Evolutionary conservation across 768 basidiomycete species (phyloP), one percentile per base, ranked within the genome.

Genomic region (Lentinula aciculospora): DNA sequence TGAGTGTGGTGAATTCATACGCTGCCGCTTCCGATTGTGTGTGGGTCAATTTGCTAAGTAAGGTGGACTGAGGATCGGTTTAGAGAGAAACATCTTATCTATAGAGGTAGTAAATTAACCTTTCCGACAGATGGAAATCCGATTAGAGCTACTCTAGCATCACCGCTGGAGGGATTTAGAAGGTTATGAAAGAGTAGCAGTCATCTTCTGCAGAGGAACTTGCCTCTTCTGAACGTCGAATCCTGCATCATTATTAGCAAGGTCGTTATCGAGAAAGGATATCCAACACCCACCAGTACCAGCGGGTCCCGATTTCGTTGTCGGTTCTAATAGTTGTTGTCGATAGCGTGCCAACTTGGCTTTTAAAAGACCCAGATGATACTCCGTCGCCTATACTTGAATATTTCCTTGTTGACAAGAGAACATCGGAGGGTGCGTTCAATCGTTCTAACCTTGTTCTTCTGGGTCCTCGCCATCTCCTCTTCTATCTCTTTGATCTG

Each of bases 401-500:
- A 42, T 58, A 46, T 39, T 51, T 50, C 59, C 53, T 62, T 53
- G 51, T 54, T 10, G 53, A 61, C 57, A 61, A 10, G 45, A 40
- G 53, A 19, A 53, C 2, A 13, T 39, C 19, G n/a, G 8, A 32
- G 31, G 29, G 34, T 29, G 47, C 25, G 21, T 27, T n/a, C 53
- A 44, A 31, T 21, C 28, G 50, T 46, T 44, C 65, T 68, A 61
- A 87, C 94, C 82, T 92, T 96, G 72, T 98, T 98, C 78, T 98
- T 98, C 76, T 96, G 94, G 50, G 93, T 92, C 94, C 34, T 27
- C 15, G 37, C 54, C 50, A 58, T 44, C 89, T 74, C 69, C 92
- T 92, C 91, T 82, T 98, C 92, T 61, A 96, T 96, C 71, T 91
- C 93, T 71, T 94, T 95, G 65, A 97, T 96, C 93, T 95, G 25